A percentile compares a stretch with the other conserved stretches of the same genome.
Evolutionary conservation across 2,329 filamentous ascomycete genomes (phyloP).

Genomic region (Microdochium trichocladiopsis): DNA sequence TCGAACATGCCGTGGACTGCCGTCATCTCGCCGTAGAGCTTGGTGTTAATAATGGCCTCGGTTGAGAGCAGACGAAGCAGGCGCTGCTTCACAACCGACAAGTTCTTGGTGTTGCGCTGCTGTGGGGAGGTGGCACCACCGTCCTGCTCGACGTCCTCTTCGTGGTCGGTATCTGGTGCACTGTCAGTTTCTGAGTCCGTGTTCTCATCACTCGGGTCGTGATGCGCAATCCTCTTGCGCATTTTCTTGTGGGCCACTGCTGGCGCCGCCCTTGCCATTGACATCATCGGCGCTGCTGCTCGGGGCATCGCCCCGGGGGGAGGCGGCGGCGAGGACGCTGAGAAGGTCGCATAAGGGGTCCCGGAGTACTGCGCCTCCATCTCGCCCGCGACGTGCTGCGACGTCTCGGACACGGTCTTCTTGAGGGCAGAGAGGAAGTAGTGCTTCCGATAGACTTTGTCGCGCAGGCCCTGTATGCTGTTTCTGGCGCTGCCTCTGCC

Average conservation of each 20-base stretch:
- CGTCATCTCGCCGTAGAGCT: slow-evolving; percentile 35
- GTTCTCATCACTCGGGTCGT: no score
- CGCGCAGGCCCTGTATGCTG: slow-evolving; percentile 21
- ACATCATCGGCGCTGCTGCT: no score
- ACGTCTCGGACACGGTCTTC: slow-evolving; percentile 15
- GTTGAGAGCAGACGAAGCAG: slow-evolving; percentile 40
- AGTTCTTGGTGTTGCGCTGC: slow-evolving; percentile 15
- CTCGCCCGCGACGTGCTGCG: slow-evolving; percentile 22
- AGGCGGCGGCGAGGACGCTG: no score
- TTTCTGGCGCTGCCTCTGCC: slow-evolving; percentile 7
- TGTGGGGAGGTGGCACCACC: background rate
- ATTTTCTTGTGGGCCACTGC: no score
- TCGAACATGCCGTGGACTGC: slow-evolving; percentile 39
- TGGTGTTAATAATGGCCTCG: slow-evolving; percentile 36
- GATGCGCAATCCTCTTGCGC: no score
- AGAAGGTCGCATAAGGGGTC: background rate
- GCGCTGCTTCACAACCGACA: slow-evolving; percentile 36
- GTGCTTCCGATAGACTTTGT: slow-evolving; percentile 23
- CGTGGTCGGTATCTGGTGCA: slow-evolving; percentile 6
- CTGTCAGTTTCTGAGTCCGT: slow-evolving; percentile 2
- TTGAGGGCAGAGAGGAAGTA: slow-evolving; percentile 41
- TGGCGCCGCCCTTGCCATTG: no score
- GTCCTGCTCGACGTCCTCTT: slow-evolving; percentile 3
- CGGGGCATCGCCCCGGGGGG: no score
- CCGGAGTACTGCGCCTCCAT: slow-evolving; percentile 26